Base-by-base conservation (phyloP, 2,329 filamentous ascomycete genomes). In the Acephala macrosclerotiorum region DNA sequence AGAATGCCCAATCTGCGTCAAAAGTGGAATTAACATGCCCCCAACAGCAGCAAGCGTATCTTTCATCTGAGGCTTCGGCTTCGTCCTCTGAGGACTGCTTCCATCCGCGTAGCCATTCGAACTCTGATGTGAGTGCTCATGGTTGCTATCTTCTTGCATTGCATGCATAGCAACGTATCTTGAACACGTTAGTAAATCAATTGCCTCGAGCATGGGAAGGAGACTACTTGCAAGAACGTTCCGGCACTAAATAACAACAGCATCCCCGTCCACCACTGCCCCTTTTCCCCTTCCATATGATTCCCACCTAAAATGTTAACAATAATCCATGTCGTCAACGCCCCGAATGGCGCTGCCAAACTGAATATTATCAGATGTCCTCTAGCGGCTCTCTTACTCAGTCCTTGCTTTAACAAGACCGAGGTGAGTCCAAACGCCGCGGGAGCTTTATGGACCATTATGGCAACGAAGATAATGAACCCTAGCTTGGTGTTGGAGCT, bases 141-240 rank as follows among this genome's bases (percentile, higher is more conserved):
- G 80, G 1, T 80, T 76, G 9, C 79, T 78, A 60, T 89, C 87
- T 74, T 97, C 94, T 76, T 96, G 92, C 93, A 98, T 97, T 0
- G 94, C 94, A 76, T 99, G 96, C 94, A 98, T 97, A 0, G 96
- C 96, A 51, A 99, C 96, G 75, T 98, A 97, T 73, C 93, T 96
- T 69, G 16, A 58, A 11, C 49, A 4, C 33, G 26, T 57, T 35
- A 68, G 70, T 79, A 33, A 47, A 8, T 6, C 16, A 1, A 7
- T 47, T 3, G n/a, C n/a, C 40, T 12, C 20, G n/a, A 53, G 29
- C 8, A 11, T 14, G 4, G 9, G 4, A 33, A 9, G 38, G 9
- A 60, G 20, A n/a, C 38, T 51, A 83, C 92, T 86, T 81, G 97
- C 91, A 99, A 80, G 76, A 99, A 99, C 0, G 96, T 99, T 18